Percentiles rank a stretch among this genome's conserved stretches.
Conservation (phyloP, 305 asterid species). For the Fraxinus baroniana region DNA sequence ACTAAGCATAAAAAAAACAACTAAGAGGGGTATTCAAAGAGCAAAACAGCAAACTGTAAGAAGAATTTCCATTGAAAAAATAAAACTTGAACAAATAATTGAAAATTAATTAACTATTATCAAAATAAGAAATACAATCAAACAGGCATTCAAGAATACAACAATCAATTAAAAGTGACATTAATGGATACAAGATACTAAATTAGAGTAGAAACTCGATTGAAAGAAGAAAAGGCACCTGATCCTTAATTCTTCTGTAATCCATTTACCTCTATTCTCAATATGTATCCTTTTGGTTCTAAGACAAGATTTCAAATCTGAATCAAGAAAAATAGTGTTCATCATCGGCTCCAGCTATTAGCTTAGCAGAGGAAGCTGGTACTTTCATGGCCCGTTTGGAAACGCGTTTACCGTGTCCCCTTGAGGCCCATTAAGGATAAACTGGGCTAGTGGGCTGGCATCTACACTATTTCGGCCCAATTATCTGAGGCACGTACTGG, state of each 20-base stretch:
- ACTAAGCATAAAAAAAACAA: neutral
- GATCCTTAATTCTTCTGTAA: conserved; percentile 72
- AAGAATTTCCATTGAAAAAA: neutral
- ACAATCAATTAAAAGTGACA: conserved; percentile 11
- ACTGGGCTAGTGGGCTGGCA: neutral
- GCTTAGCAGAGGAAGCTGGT: neutral
- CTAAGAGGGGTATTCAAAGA: neutral
- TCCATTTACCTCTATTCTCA: conserved; percentile 44
- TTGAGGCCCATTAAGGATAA: neutral
- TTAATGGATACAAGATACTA: neutral
- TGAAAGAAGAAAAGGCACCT: conserved; percentile 35
- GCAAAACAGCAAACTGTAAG: neutral
- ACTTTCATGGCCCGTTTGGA: neutral
- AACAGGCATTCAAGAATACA: neutral
- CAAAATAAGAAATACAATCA: neutral
- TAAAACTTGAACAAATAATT: conserved; percentile 13
- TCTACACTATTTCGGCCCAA: neutral
- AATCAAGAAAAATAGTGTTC: neutral
- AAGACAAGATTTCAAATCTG: neutral
- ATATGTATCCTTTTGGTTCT: neutral
- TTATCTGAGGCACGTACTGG: neutral
- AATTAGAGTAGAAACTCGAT: neutral
- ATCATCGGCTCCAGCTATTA: neutral
- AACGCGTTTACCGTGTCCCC: neutral
- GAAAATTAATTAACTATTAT: neutral